These are phyloP conservation scores for Globisporangium solare DNA, from an alignment of 352 stramenopile species.

Conservation along the genomic window DNA sequence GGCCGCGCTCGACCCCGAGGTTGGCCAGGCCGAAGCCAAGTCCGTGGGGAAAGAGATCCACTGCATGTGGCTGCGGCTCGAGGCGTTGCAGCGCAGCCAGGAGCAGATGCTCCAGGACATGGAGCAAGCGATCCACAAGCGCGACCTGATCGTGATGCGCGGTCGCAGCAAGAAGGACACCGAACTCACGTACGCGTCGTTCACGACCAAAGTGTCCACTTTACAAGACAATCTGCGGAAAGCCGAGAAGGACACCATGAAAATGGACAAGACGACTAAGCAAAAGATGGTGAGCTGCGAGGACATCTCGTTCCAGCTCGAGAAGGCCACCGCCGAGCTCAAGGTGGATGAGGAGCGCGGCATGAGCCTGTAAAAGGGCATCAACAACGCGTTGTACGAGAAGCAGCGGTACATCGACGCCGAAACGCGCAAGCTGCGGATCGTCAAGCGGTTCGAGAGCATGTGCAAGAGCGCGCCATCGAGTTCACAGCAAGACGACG, in stretches of 20 bases:
- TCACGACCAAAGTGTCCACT: constrained; percentile 83
- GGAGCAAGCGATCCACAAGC: constrained; percentile 92
- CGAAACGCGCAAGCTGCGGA: constrained; percentile 58
- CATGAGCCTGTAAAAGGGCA: constrained; percentile 62
- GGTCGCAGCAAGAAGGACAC: constrained; percentile 77
- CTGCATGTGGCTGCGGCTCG: constrained; percentile 91
- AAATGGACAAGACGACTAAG: constrained; percentile 68
- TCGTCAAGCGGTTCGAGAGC: constrained; percentile 66
- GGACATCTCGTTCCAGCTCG: constrained; percentile 69
- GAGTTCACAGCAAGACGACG: constrained; percentile 34
- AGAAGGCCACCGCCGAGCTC: constrained; percentile 76
- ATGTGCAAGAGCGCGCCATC: constrained; percentile 29
- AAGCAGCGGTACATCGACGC: constrained; percentile 87
- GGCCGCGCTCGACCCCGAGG: constrained; percentile 88
- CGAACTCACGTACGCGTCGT: constrained; percentile 77
- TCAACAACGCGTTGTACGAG: constrained; percentile 89
- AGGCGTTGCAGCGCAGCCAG: constrained; percentile 87
- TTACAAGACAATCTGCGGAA: constrained; percentile 71
- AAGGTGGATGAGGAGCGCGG: constrained; percentile 68
- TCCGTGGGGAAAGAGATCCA: constrained; percentile 96
- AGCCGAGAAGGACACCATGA: constrained; percentile 52
- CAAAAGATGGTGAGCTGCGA: constrained; percentile 51
- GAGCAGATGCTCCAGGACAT: constrained; percentile 93
- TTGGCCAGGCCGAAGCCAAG: constrained; percentile 87
- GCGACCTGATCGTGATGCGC: constrained; percentile 89